Conservation (phyloP, 2,329 filamentous ascomycete species). For the Pestalotiopsis sp. region DNA sequence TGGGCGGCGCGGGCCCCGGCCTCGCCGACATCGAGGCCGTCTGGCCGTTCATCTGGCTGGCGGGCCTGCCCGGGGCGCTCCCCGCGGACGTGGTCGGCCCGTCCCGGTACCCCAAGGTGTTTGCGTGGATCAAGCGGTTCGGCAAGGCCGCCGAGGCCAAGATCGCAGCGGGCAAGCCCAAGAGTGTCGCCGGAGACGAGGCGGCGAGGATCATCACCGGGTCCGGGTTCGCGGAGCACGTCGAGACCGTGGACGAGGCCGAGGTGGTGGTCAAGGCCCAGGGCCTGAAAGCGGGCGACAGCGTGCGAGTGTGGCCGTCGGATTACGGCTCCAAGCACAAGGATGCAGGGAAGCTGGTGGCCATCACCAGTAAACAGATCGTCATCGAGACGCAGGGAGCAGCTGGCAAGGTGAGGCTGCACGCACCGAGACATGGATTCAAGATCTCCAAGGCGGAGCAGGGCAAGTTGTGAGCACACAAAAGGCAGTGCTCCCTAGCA, state of each 20-base stretch:
- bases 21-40: slow-evolving; percentile 72
- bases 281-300: slow-evolving; percentile 54
- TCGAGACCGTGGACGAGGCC: slow-evolving; percentile 44
- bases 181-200: slow-evolving; percentile 54
- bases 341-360: slow-evolving; percentile 59
- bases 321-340: slow-evolving; percentile 64
- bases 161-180: slow-evolving; percentile 37
- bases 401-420: slow-evolving; percentile 52
- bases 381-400: slow-evolving; percentile 56
- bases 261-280: slow-evolving; percentile 52
- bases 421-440: slow-evolving; percentile 66
- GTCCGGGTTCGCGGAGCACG: slow-evolving; percentile 48
- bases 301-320: slow-evolving; percentile 62
- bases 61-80: slow-evolving; percentile 56
- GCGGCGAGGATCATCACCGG: slow-evolving; percentile 51
- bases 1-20: slow-evolving; percentile 51
- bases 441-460: slow-evolving; percentile 41
- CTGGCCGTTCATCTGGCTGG: slow-evolving; percentile 71
- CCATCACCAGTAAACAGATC: slow-evolving; percentile 55
- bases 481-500: neutral
- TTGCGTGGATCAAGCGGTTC: slow-evolving; percentile 69
- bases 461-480: neutral
- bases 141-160: slow-evolving; percentile 47
- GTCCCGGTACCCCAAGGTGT: slow-evolving; percentile 59
- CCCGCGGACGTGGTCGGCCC: slow-evolving; percentile 54